Conservation (phyloP, 2,329 filamentous ascomycete genomes). For the Cladophialophora psammophila region DNA sequence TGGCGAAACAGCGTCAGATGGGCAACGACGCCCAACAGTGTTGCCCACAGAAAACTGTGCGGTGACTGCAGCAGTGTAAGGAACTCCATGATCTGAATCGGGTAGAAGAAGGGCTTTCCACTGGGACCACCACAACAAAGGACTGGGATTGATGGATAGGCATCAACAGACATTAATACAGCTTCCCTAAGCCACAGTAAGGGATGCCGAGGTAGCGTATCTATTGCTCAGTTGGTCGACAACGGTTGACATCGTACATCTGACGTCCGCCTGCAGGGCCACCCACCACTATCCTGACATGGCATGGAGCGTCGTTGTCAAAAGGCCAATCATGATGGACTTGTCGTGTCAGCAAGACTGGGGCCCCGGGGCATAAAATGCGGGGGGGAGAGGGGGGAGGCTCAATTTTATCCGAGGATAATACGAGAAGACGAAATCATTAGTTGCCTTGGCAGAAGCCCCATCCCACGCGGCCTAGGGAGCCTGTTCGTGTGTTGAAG, state of each 20-base stretch:
- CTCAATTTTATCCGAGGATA: conserved; percentile 2
- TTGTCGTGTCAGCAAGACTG: conserved; percentile 1
- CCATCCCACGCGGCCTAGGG: too few species aligned
- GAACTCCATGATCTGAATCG: neutral
- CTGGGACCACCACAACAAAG: neutral
- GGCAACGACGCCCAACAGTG: neutral
- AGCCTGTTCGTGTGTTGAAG: too few species aligned
- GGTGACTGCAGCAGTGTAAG: neutral
- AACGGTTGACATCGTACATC: neutral
- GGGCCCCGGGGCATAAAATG: neutral
- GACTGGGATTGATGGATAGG: neutral
- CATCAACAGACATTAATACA: conserved; percentile 1
- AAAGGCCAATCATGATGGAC: neutral
- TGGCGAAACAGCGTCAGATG: conserved; percentile 6
- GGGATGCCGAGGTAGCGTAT: neutral
- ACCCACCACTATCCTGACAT: neutral
- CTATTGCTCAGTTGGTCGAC: neutral
- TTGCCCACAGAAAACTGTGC: neutral
- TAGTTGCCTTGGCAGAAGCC: too few species aligned
- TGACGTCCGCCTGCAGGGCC: conserved; percentile 3
- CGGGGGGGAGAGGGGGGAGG: neutral
- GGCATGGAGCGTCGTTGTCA: neutral
- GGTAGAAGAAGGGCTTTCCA: neutral
- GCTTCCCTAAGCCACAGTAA: neutral
- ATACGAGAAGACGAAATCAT: neutral